Evolutionary conservation across 208 protist genomes (phyloP).

Genomic region (Trypanosoma cruzi): DNA sequence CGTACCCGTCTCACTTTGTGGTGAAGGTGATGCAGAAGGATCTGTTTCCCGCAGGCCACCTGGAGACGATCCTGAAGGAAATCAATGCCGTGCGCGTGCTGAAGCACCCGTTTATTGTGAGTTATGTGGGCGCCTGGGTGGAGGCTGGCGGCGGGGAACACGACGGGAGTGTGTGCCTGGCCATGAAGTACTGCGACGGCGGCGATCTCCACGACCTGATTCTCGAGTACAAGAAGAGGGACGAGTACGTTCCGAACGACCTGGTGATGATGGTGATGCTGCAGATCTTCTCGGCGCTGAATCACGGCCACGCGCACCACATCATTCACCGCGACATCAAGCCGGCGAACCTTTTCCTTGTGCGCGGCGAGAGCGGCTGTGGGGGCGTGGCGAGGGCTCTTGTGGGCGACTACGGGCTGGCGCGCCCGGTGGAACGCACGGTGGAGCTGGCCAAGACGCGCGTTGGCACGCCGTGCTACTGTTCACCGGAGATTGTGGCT

Average conservation of each 20-base stretch:
- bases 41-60: slow-evolving; percentile 35
- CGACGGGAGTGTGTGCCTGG: slow-evolving; percentile 72
- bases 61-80: slow-evolving; percentile 50
- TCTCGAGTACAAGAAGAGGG: slow-evolving; percentile 18
- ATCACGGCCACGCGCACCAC: slow-evolving; percentile 82
- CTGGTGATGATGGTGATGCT: slow-evolving; percentile 74
- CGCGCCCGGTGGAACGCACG: slow-evolving; percentile 69
- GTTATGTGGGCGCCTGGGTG: slow-evolving; percentile 79
- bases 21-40: slow-evolving; percentile 77
- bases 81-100: slow-evolving; percentile 55
- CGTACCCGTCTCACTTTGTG: slow-evolving; percentile 38
- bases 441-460: slow-evolving; percentile 71
- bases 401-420: slow-evolving; percentile 91
- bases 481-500: slow-evolving; percentile 92
- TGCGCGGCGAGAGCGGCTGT: slow-evolving; percentile 3
- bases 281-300: slow-evolving; percentile 83
- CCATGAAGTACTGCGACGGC: slow-evolving; percentile 84
- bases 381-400: slow-evolving; percentile 38
- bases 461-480: slow-evolving; percentile 92
- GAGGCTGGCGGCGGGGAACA: slow-evolving; percentile 46
- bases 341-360: slow-evolving; percentile 88
- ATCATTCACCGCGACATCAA: slow-evolving; percentile 94
- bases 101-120: slow-evolving; percentile 73
- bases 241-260: slow-evolving; percentile 37
- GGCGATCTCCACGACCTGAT: slow-evolving; percentile 82